These are phyloP conservation scores for Pseudomonodictys pantanalensis DNA, from an alignment of 495 filamentous ascomycete genomes.

Conservation along the genomic window DNA sequence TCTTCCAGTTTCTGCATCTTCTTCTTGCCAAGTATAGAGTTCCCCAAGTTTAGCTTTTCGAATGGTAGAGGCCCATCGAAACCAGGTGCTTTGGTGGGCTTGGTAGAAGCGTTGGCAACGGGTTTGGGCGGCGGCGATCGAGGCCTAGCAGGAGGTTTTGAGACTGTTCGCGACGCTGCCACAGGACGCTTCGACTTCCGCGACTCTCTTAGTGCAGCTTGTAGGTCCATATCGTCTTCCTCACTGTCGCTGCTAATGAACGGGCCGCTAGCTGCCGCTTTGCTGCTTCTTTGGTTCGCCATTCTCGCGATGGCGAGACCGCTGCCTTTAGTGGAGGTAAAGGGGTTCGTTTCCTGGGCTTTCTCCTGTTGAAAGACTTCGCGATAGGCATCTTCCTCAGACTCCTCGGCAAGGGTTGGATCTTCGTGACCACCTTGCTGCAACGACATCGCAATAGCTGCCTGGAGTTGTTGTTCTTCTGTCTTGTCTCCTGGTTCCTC, in stretches of 20 bases:
- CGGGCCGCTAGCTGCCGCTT: conserved; percentile 48
- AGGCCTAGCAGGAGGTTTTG: not conserved
- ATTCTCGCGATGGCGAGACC: conserved; percentile 60
- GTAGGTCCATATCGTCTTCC: conserved; percentile 62
- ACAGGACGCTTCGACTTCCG: conserved; percentile 42
- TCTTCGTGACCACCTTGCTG: conserved; percentile 40
- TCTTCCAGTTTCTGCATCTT: conserved; percentile 45
- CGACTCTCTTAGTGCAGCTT: conserved; percentile 54
- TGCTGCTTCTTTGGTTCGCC: conserved; percentile 60
- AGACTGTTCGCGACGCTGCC: conserved; percentile 8
- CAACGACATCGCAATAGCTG: conserved; percentile 82
- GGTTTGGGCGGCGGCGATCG: no score
- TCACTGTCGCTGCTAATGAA: conserved; percentile 49
- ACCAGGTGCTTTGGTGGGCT: conserved; percentile 45
- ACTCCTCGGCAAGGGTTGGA: conserved; percentile 45
- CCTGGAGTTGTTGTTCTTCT: conserved; percentile 74
- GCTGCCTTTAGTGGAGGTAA: conserved; percentile 44
- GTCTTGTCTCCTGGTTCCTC: conserved; percentile 39
- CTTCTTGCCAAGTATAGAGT: conserved; percentile 56
- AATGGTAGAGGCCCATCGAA: conserved; percentile 87
- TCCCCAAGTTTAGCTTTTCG: conserved; percentile 72
- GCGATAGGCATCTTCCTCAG: conserved; percentile 46
- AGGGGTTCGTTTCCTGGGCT: conserved; percentile 52
- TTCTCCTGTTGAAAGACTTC: conserved; percentile 51
- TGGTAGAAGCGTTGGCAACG: conserved; percentile 10